Percentiles rank a stretch among this genome's conserved stretches.
Conservation (phyloP, 768 basidiomycete genomes). For the Leccinum imitatum region DNA sequence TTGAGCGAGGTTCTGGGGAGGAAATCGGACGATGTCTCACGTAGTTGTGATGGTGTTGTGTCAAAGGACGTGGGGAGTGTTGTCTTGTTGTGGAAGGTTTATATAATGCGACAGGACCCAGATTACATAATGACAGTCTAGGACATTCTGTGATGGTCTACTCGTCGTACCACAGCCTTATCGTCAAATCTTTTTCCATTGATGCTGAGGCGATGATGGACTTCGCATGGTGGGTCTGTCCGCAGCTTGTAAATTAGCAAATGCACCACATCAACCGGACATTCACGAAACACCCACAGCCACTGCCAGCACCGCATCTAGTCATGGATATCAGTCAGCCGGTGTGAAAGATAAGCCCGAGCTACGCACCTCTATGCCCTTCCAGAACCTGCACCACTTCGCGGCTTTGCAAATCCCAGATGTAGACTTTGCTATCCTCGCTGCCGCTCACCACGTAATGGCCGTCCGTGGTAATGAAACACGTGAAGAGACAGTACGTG, state of each 20-base stretch:
- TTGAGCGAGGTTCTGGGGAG: neutral
- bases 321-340: conserved; percentile 1
- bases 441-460: conserved; percentile 84
- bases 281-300: conserved; percentile 48
- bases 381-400: conserved; percentile 72
- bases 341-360: neutral
- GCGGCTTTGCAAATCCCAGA: conserved; percentile 88
- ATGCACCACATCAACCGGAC: neutral
- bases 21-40: neutral
- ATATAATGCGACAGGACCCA: no score
- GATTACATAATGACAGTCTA: conserved; percentile 4
- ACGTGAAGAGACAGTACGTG: conserved; percentile 75
- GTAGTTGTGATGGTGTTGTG: neutral
- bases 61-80: no score
- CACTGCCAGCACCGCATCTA: conserved; percentile 70
- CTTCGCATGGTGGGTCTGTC: conserved; percentile 72
- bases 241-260: neutral
- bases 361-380: conserved; percentile 70
- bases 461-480: conserved; percentile 56
- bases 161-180: conserved; percentile 75
- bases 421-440: conserved; percentile 83
- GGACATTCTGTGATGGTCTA: neutral
- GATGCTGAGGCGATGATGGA: conserved; percentile 84
- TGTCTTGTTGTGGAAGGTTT: no score
- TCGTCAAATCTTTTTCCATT: conserved; percentile 84